Evolutionary conservation across 163 green algal genomes (phyloP).

Genomic region (Chlamydomonas reinhardtii): DNA sequence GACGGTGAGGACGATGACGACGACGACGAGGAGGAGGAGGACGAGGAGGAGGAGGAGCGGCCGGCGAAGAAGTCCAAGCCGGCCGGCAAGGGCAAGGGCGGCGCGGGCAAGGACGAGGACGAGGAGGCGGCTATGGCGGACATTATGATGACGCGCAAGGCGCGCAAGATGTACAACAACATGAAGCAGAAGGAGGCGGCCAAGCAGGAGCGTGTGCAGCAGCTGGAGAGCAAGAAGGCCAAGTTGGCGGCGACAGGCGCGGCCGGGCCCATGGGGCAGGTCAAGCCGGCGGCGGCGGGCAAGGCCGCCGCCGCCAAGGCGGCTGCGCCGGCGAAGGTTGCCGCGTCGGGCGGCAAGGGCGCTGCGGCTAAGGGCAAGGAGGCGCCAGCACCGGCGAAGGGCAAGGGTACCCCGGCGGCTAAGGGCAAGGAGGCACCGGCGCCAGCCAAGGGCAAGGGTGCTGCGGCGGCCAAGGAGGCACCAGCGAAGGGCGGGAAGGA

Average conservation of each 20-base stretch:
- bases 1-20: constrained; percentile 24
- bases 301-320: background rate
- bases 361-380: background rate
- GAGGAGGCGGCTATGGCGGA: constrained; percentile 81
- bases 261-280: constrained; percentile 33
- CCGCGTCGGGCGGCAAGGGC: background rate
- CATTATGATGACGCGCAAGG: constrained; percentile 94
- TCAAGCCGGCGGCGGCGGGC: background rate
- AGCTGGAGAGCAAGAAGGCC: constrained; percentile 58
- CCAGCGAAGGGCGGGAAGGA: background rate
- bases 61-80: no score
- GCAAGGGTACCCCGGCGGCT: background rate
- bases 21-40: constrained; percentile 34
- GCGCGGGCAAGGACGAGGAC: constrained; percentile 44
- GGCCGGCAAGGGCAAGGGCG: background rate
- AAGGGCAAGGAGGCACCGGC: background rate
- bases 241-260: constrained; percentile 17
- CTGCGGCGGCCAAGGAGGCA: background rate
- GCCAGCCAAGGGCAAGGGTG: background rate
- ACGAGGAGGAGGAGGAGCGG: background rate
- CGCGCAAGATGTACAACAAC: constrained; percentile 88
- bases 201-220: constrained; percentile 56
- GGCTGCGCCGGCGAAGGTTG: background rate
- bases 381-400: background rate
- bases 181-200: constrained; percentile 76